phyloP scores from a whole-genome alignment of 2,329 filamentous ascomycete genomes.

The Lizonia empirigonia region DNA sequence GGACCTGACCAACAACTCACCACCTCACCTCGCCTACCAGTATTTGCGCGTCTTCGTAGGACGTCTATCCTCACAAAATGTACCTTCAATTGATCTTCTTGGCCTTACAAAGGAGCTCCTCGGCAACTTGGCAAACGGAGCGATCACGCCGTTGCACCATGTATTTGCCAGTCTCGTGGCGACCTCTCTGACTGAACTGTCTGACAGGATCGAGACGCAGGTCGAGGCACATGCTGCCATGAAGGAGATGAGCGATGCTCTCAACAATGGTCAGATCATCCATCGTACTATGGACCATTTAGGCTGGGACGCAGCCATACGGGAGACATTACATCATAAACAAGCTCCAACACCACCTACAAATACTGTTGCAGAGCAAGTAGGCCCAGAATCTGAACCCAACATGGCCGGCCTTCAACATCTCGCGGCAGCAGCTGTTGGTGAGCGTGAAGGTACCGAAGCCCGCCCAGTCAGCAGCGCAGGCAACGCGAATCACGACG shows the following conservation, averaged over 20 bases:
- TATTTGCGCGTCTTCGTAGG: slow-evolving; percentile 45
- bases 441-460: slow-evolving; percentile 42
- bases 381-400: slow-evolving; percentile 34
- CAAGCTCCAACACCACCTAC: slow-evolving; percentile 28
- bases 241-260: slow-evolving; percentile 44
- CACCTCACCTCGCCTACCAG: slow-evolving; percentile 44
- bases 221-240: slow-evolving; percentile 44
- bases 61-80: slow-evolving; percentile 31
- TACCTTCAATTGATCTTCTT: slow-evolving; percentile 34
- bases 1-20: slow-evolving; percentile 34
- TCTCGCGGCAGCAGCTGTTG: slow-evolving; percentile 47
- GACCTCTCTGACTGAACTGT: slow-evolving; percentile 42
- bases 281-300: slow-evolving; percentile 37
- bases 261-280: slow-evolving; percentile 41
- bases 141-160: slow-evolving; percentile 44
- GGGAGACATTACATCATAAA: slow-evolving; percentile 41
- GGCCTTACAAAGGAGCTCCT: slow-evolving; percentile 39
- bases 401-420: slow-evolving; percentile 49
- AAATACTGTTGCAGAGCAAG: slow-evolving; percentile 30
- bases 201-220: slow-evolving; percentile 44
- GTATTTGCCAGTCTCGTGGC: slow-evolving; percentile 46
- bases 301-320: slow-evolving; percentile 46
- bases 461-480: slow-evolving; percentile 35
- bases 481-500: slow-evolving; percentile 26
- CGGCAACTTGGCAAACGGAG: slow-evolving; percentile 29